phyloP scores from a whole-genome alignment of 1,139 yeast species.

The Yueomyces sp. region DNA sequence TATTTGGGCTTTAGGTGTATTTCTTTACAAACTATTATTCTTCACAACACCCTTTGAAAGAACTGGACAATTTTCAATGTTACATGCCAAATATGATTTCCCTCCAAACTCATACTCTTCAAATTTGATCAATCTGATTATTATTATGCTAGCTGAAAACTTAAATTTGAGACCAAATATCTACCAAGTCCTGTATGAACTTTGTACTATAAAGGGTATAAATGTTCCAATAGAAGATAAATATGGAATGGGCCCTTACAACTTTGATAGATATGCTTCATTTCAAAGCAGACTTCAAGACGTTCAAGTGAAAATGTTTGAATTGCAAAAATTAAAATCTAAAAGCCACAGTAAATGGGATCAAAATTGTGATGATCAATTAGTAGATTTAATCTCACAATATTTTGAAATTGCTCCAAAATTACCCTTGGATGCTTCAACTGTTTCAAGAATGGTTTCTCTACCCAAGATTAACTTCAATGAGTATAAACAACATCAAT shows the following conservation, averaged over 20 bases:
- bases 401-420: constrained; percentile 21
- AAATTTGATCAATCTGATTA: constrained; percentile 56
- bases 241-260: constrained; percentile 28
- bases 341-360: constrained; percentile 9
- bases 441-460: background rate
- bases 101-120: constrained; percentile 42
- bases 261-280: constrained; percentile 25
- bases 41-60: constrained; percentile 92
- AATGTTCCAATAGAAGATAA: constrained; percentile 40
- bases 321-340: constrained; percentile 14
- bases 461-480: background rate
- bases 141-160: constrained; percentile 68
- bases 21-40: constrained; percentile 81
- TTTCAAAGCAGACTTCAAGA: constrained; percentile 26
- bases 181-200: constrained; percentile 64
- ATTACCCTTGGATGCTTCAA: constrained; percentile 13
- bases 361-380: constrained; percentile 8
- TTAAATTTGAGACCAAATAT: constrained; percentile 80
- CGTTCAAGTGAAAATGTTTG: constrained; percentile 20
- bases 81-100: constrained; percentile 48
- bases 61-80: constrained; percentile 56
- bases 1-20: constrained; percentile 92
- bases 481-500: background rate
- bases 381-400: constrained; percentile 16
- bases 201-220: constrained; percentile 43